Conservation (phyloP, 2,329 filamentous ascomycete genomes). For the Helminthosporium solani region DNA sequence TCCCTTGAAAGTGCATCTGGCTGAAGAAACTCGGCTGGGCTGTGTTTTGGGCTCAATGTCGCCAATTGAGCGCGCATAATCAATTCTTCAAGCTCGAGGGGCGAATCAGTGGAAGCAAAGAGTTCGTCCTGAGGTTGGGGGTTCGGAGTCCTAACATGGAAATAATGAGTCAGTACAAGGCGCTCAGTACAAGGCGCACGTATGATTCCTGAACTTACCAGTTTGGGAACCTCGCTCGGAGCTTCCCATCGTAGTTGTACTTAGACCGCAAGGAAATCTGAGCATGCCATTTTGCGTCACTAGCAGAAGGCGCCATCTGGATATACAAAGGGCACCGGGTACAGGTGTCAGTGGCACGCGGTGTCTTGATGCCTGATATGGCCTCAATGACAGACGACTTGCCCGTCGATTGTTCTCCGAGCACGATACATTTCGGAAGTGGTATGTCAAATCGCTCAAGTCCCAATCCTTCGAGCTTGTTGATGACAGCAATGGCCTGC, state of each 20-base stretch:
- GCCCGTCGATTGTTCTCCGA: slow-evolving; percentile 72
- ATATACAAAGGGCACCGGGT: slow-evolving; percentile 82
- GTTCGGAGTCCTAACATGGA: slow-evolving; percentile 20
- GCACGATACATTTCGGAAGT: slow-evolving; percentile 76
- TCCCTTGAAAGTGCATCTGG: slow-evolving; percentile 2
- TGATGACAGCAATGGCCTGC: slow-evolving; percentile 59
- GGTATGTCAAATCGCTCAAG: slow-evolving; percentile 67
- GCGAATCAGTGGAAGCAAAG: slow-evolving; percentile 66
- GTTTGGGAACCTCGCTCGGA: slow-evolving; percentile 58
- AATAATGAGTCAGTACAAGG: no score
- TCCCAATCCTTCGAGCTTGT: slow-evolving; percentile 65
- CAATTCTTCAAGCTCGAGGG: slow-evolving; percentile 63
- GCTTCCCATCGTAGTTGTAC: slow-evolving; percentile 58
- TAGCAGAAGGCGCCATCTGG: slow-evolving; percentile 60
- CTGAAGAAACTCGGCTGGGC: slow-evolving; percentile 45
- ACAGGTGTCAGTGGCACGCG: slow-evolving; percentile 70
- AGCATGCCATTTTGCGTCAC: slow-evolving; percentile 61
- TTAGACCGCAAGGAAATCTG: slow-evolving; percentile 64
- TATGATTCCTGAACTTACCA: no score
- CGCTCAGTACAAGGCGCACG: no score
- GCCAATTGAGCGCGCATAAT: slow-evolving; percentile 76
- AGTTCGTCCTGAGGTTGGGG: slow-evolving; percentile 45
- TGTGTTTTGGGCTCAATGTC: slow-evolving; percentile 65
- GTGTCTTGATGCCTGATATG: slow-evolving; percentile 65
- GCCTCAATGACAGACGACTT: slow-evolving; percentile 65